These are phyloP conservation scores for Moesziomyces parantarcticus DNA, from an alignment of 1,284 basidiomycete genomes.

Conservation along the genomic window DNA sequence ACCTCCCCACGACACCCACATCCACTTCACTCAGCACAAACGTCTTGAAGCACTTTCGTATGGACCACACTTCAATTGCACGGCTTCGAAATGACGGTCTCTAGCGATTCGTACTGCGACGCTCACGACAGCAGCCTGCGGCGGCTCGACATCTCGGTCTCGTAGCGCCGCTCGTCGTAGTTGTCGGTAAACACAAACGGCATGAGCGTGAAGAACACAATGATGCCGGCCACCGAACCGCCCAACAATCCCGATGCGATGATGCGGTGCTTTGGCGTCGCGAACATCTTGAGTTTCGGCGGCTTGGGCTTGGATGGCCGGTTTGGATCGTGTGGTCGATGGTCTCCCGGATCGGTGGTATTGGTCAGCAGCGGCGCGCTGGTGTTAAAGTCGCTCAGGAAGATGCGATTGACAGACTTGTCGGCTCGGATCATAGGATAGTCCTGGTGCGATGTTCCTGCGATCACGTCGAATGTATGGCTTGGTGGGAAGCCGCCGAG, in stretches of 20 bases:
- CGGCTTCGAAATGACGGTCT: too few relatives aligned
- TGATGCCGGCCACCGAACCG: conserved; percentile 30
- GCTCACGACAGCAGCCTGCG: conserved; percentile 18
- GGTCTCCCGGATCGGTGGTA: conserved; percentile 51
- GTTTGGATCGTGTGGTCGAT: conserved; percentile 1
- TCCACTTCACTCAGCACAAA: neutral
- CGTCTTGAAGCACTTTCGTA: neutral
- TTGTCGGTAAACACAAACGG: conserved; percentile 34
- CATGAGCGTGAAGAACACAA: conserved; percentile 38
- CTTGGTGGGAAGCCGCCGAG: conserved; percentile 45
- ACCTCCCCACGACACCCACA: neutral
- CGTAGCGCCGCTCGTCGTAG: conserved; percentile 23
- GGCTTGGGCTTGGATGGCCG: conserved; percentile 6
- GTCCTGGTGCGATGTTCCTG: conserved; percentile 62
- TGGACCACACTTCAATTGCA: too few relatives aligned
- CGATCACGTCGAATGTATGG: conserved; percentile 57
- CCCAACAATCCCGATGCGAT: conserved; percentile 41
- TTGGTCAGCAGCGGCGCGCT: conserved; percentile 38
- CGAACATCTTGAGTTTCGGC: conserved; percentile 36
- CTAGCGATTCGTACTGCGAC: too few relatives aligned
- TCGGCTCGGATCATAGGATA: conserved; percentile 63
- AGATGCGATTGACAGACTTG: conserved; percentile 52
- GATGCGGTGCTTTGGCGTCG: conserved; percentile 46
- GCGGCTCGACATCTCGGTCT: conserved; percentile 30
- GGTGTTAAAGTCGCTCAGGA: conserved; percentile 48